phyloP scores from a whole-genome alignment of 495 filamentous ascomycete genomes.

The Trichoderma gamsii region DNA sequence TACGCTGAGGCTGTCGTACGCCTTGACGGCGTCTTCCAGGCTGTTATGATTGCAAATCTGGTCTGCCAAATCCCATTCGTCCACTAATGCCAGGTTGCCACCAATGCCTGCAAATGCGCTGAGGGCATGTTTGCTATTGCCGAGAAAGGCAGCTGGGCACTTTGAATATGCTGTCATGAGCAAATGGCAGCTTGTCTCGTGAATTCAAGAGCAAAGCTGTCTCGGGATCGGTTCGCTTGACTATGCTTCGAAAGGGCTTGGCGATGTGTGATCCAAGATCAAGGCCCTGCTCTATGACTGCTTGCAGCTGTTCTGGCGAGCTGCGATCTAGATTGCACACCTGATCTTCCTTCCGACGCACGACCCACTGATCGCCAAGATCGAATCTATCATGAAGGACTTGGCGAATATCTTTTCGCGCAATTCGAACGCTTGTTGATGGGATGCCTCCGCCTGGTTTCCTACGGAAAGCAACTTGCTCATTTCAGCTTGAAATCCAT shows the following conservation, averaged over 20 bases:
- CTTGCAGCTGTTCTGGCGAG: constrained; percentile 14
- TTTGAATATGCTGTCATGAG: constrained; percentile 21
- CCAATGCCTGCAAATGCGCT: constrained; percentile 41
- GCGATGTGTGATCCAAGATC: constrained; percentile 24
- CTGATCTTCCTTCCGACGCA: constrained; percentile 24
- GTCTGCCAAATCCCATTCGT: constrained; percentile 36
- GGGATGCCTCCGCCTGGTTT: constrained; percentile 19
- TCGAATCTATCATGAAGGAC: constrained; percentile 22
- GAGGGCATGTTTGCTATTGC: constrained; percentile 40
- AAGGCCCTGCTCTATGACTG: constrained; percentile 24
- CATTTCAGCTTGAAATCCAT: constrained; percentile 24
- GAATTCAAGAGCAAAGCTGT: constrained; percentile 28
- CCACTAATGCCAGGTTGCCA: constrained; percentile 36
- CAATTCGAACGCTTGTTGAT: constrained; percentile 22
- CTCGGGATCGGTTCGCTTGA: constrained; percentile 27
- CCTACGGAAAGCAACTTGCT: constrained; percentile 22
- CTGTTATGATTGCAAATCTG: constrained; percentile 22
- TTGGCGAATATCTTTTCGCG: constrained; percentile 22
- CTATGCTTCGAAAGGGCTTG: constrained; percentile 29
- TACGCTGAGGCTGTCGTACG: constrained; percentile 28
- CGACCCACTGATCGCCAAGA: constrained; percentile 23
- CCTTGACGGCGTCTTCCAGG: constrained; percentile 22
- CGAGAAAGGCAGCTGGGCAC: constrained; percentile 33
- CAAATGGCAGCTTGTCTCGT: constrained; percentile 34
- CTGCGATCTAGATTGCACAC: constrained; percentile 9